These are phyloP conservation scores for Phytophthora kernoviae DNA, from an alignment of 352 stramenopile genomes.

Conservation along the genomic window DNA sequence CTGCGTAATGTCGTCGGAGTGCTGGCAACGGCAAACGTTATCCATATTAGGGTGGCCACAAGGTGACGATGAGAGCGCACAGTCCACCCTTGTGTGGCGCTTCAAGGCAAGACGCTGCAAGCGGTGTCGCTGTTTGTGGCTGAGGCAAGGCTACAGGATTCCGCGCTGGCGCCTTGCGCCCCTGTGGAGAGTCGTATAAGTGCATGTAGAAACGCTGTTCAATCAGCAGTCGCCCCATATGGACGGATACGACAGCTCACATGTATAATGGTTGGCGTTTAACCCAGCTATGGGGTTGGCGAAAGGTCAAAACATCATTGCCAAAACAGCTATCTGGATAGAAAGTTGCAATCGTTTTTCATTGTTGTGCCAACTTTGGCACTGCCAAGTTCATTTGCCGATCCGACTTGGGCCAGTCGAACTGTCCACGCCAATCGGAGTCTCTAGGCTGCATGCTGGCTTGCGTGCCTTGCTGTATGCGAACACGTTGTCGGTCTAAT, in stretches of 20 bases:
- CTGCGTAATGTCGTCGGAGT: too few relatives aligned
- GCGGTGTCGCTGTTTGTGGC: neutral
- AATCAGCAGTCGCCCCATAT: too few relatives aligned
- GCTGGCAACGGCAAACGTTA: too few relatives aligned
- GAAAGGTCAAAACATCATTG: neutral
- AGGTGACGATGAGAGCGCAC: neutral
- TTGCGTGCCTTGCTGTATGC: neutral
- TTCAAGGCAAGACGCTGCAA: neutral
- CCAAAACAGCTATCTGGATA: neutral
- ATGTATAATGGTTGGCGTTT: too few relatives aligned
- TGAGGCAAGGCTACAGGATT: too few relatives aligned
- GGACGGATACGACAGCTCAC: too few relatives aligned
- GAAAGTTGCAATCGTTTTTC: neutral
- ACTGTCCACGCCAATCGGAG: slow-evolving; percentile 3
- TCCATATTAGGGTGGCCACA: neutral
- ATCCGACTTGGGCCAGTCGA: slow-evolving; percentile 1
- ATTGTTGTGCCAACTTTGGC: neutral
- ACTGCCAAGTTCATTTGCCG: neutral
- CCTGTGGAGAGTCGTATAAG: too few relatives aligned
- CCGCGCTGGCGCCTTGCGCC: too few relatives aligned
- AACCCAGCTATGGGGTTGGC: too few relatives aligned
- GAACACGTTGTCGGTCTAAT: neutral
- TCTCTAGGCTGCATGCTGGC: too few relatives aligned
- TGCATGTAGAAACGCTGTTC: neutral
- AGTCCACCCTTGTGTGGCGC: neutral